Percentiles rank a stretch among this genome's conserved stretches.
phyloP scores from a whole-genome alignment of 805 yeast genomes.

The Candida stauntonica region DNA sequence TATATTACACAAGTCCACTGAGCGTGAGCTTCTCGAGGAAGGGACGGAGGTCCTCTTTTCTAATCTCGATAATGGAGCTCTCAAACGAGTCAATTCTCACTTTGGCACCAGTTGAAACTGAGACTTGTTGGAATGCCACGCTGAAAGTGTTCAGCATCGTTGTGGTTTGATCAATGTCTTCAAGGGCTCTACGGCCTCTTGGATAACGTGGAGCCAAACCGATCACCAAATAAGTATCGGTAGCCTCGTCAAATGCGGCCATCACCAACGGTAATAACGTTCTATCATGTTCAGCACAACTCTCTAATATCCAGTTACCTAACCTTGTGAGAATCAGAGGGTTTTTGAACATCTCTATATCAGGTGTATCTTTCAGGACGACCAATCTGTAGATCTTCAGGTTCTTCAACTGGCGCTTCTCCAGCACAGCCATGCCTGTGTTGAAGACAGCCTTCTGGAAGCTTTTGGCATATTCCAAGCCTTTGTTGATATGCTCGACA shows the following conservation, averaged over 20 bases:
- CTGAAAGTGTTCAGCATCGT: slow-evolving; percentile 77
- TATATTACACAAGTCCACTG: slow-evolving; percentile 50
- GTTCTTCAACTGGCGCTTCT: slow-evolving; percentile 74
- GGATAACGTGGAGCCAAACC: slow-evolving; percentile 87
- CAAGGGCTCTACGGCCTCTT: slow-evolving; percentile 34
- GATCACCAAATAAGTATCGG: slow-evolving; percentile 79
- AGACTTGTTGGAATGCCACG: slow-evolving; percentile 85
- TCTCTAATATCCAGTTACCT: slow-evolving; percentile 89
- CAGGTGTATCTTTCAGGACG: slow-evolving; percentile 86
- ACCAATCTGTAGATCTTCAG: slow-evolving; percentile 79
- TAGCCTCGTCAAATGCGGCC: slow-evolving; percentile 70
- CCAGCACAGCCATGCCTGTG: slow-evolving; percentile 87
- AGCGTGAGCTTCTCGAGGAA: slow-evolving; percentile 80
- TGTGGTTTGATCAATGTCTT: slow-evolving; percentile 33
- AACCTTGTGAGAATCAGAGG: slow-evolving; percentile 81
- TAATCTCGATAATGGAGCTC: slow-evolving; percentile 85
- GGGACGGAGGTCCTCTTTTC: slow-evolving; percentile 82
- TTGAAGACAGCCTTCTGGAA: slow-evolving; percentile 80
- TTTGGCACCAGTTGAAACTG: slow-evolving; percentile 78
- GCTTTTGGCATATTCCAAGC: slow-evolving; percentile 77
- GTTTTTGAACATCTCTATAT: slow-evolving; percentile 69
- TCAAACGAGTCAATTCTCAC: slow-evolving; percentile 93
- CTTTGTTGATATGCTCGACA: slow-evolving; percentile 55
- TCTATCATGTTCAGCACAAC: slow-evolving; percentile 72
- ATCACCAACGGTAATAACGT: slow-evolving; percentile 75